Evolutionary conservation across 257 asterid genomes (phyloP).

Genomic region (Forsythia viridissima): DNA sequence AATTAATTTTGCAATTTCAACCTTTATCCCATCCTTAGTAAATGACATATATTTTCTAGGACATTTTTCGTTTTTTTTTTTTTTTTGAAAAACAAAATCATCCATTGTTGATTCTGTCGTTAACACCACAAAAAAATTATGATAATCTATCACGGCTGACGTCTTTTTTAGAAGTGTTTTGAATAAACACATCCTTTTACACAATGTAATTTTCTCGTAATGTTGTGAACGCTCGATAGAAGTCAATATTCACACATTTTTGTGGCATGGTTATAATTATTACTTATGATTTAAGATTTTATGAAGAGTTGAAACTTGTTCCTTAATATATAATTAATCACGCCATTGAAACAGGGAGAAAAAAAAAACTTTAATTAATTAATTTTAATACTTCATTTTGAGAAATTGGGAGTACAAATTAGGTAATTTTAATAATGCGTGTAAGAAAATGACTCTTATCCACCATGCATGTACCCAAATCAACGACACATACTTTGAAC

Average conservation of each 20-base stretch:
- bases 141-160: no score
- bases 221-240: no score
- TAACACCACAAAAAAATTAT: no score
- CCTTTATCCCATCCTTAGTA: conserved; percentile 15
- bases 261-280: no score
- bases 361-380: background rate
- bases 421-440: background rate
- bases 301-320: background rate
- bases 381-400: background rate
- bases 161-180: background rate
- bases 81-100: no score
- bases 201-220: no score
- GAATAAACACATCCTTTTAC: background rate
- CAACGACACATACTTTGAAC: background rate
- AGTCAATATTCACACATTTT: background rate
- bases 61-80: background rate
- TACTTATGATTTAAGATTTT: no score
- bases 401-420: background rate
- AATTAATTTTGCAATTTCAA: background rate
- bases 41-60: background rate
- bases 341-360: background rate
- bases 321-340: background rate
- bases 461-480: background rate
- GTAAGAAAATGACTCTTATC: background rate
- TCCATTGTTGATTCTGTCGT: no score